Base-by-base conservation (phyloP, 345 rosid species). In the Salix caprea region DNA sequence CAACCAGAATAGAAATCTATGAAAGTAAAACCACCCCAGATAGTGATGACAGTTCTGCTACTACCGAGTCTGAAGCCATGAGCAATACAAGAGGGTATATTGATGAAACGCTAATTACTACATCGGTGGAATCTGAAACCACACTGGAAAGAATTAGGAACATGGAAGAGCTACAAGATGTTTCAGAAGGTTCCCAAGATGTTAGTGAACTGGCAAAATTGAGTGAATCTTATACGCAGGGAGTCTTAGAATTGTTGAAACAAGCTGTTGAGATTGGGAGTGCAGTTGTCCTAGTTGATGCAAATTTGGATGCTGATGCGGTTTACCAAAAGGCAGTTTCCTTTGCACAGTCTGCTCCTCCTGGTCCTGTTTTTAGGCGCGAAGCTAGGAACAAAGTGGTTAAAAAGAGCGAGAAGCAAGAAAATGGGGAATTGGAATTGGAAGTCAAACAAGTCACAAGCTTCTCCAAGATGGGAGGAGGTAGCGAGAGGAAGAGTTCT, bases 191-290 rank as follows among this genome's bases (percentile, higher is more conserved):
- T 67, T 67, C 76, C 0, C 75, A 77, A 67, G 86, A 80, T 72
- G 40, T 58, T 44, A 76, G 16, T 14, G 70, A 52, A 69, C 73
- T 74, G 26, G 61, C 77, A 61, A 78, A 73, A 15, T 50, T 65
- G 58, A 36, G 52, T 46, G 46, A 74, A 46, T 79, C 79, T 76
- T 76, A 84, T 77, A 48, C 83, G 3, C 87, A 83, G 50, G 85
- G 83, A 76, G 81, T 91, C 69, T 40, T 87, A 65, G 78, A 69
- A 70, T 83, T 93, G 74, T 78, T 84, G 89, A 87, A 84, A 68
- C 80, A 91, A 80, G 98, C 99, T 70, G 85, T 95, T 32, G 96
- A 93, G 64, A 83, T 73, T 54, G 96, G 98, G 71, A 76, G 75
- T 79, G 99, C 97, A 0, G 65, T 89, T 48, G 81, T 89, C 39